These are phyloP conservation scores for Fusarium oxysporum DNA, from an alignment of 2,329 filamentous ascomycete species.

Conservation along the genomic window DNA sequence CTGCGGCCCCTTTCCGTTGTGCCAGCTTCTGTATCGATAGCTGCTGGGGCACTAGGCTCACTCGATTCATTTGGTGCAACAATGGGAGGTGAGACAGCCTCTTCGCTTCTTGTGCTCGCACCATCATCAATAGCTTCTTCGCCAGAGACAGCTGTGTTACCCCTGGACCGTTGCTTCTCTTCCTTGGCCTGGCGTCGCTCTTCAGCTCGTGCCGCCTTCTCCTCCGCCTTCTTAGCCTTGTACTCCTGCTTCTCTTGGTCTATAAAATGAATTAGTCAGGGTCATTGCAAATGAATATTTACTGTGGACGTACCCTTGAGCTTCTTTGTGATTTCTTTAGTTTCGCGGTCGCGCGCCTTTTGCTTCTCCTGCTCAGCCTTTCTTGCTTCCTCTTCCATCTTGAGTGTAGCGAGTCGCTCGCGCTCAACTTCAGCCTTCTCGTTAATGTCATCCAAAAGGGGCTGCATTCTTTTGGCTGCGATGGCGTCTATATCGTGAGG, in stretches of 20 bases:
- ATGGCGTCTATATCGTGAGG: slow-evolving; percentile 83
- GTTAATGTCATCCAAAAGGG: slow-evolving; percentile 85
- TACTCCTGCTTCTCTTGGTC: slow-evolving; percentile 60
- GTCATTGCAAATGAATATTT: neutral
- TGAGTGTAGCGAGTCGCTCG: slow-evolving; percentile 74
- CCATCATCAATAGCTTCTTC: slow-evolving; percentile 26
- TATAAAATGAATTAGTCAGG: slow-evolving; percentile 49
- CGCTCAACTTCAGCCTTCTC: slow-evolving; percentile 79
- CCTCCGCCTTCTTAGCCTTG: slow-evolving; percentile 48
- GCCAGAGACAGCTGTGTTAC: slow-evolving; percentile 30
- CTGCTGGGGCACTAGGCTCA: slow-evolving; percentile 2
- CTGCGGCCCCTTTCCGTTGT: slow-evolving; percentile 29
- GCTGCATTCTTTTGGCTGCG: slow-evolving; percentile 80
- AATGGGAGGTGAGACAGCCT: neutral
- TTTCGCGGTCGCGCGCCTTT: slow-evolving; percentile 64
- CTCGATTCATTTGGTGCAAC: neutral
- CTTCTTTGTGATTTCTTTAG: slow-evolving; percentile 64
- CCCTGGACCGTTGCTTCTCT: slow-evolving; percentile 62
- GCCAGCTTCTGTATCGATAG: slow-evolving; percentile 32
- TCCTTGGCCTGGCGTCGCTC: slow-evolving; percentile 63
- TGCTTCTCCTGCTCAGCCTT: slow-evolving; percentile 63
- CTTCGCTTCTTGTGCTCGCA: slow-evolving; percentile 25
- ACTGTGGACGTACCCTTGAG: slow-evolving; percentile 65
- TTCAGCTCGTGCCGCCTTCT: slow-evolving; percentile 60
- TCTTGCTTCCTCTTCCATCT: slow-evolving; percentile 68